A percentile compares a stretch with the other conserved stretches of the same genome.
These are phyloP conservation scores for Naganishia antarctica DNA, from an alignment of 768 basidiomycete genomes.

Conservation along the genomic window DNA sequence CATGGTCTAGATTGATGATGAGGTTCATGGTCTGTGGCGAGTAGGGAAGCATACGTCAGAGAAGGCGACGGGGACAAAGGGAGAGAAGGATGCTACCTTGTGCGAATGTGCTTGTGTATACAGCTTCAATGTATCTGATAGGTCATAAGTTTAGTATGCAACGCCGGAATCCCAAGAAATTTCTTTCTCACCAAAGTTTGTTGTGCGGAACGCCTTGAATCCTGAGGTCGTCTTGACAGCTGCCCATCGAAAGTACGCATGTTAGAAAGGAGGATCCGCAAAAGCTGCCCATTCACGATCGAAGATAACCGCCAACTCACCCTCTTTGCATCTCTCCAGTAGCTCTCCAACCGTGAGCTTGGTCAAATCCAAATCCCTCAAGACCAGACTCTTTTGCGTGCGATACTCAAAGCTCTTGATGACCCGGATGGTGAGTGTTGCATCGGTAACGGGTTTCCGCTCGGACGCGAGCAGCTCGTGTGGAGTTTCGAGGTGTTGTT, in stretches of 20 bases:
- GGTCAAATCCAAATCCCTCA: conserved; percentile 74
- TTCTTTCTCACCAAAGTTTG: conserved; percentile 59
- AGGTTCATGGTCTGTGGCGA: conserved; percentile 80
- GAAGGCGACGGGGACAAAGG: not conserved
- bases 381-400: conserved; percentile 78
- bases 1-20: conserved; percentile 94
- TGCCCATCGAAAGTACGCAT: no score
- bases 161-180: no score
- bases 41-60: not conserved
- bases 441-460: conserved; percentile 54
- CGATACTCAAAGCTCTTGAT: conserved; percentile 94
- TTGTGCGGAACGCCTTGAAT: conserved; percentile 83
- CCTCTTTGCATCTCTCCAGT: conserved; percentile 65
- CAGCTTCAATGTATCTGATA: conserved; percentile 80
- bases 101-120: conserved; percentile 92
- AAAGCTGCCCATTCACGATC: no score
- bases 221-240: conserved; percentile 68
- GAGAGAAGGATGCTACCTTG: conserved; percentile 58
- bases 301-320: conserved; percentile 51
- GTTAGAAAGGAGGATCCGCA: no score
- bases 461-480: conserved; percentile 28
- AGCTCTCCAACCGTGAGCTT: conserved; percentile 71
- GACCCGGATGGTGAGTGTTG: conserved; percentile 81
- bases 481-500: not conserved
- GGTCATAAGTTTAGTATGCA: not conserved